A percentile compares a stretch with the other conserved stretches of the same genome.
Conservation (phyloP, 164 flowering plant genomes). For the Aristolochia fimbriata region DNA sequence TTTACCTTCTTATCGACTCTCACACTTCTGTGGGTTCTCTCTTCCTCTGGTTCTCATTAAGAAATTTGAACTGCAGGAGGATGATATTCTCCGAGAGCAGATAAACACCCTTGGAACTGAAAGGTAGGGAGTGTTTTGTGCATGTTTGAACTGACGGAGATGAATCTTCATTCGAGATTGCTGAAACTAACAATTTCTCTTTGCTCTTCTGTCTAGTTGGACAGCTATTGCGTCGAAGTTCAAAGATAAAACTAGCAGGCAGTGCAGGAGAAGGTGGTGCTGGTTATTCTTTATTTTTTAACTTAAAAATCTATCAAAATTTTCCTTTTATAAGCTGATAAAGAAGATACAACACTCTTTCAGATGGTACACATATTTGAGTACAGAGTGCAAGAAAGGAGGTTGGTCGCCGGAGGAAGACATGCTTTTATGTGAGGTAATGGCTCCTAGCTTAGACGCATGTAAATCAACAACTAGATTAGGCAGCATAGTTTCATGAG, state of each 20-base stretch:
- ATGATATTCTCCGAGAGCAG: conserved; percentile 79
- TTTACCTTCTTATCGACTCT: neutral
- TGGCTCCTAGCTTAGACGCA: neutral
- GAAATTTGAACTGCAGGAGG: conserved; percentile 52
- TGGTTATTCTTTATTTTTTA: neutral
- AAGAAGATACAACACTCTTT: conserved; percentile 5
- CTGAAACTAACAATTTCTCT: conserved; percentile 3
- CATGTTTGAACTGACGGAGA: neutral
- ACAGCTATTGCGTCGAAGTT: conserved; percentile 77
- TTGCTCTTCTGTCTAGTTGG: conserved; percentile 48
- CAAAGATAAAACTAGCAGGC: conserved; percentile 86
- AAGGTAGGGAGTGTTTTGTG: conserved; percentile 30
- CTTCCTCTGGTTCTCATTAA: conserved; percentile 4
- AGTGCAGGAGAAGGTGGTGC: conserved; percentile 80
- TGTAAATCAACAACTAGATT: too few relatives aligned
- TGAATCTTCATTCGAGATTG: neutral
- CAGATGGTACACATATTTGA: conserved; percentile 95
- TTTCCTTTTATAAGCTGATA: conserved; percentile 6
- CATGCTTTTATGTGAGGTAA: conserved; percentile 84
- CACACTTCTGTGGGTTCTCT: neutral
- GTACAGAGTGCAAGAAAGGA: conserved; percentile 93
- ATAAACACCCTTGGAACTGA: conserved; percentile 71
- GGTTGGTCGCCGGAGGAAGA: conserved; percentile 99
- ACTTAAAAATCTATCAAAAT: neutral
- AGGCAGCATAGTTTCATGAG: too few relatives aligned